phyloP scores from a whole-genome alignment of 164 flowering plant genomes.

The Vitis labrusca region DNA sequence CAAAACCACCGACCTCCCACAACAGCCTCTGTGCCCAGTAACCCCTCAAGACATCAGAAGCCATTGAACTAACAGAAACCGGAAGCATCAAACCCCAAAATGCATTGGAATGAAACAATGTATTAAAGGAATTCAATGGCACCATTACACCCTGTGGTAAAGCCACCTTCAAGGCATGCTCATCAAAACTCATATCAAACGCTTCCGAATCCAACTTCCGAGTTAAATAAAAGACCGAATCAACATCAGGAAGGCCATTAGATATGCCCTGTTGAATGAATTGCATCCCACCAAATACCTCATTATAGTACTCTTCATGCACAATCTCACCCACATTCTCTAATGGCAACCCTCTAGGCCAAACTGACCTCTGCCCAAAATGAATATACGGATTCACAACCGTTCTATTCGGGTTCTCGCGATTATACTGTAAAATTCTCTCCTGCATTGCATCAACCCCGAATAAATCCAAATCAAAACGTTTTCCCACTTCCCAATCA shows the following conservation, averaged over 20 bases:
- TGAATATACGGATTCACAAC: conserved; percentile 92
- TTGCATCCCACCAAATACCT: conserved; percentile 87
- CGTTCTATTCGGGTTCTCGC: conserved; percentile 75
- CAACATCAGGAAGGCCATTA: conserved; percentile 96
- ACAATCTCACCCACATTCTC: conserved; percentile 87
- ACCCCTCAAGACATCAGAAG: conserved; percentile 94
- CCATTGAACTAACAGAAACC: conserved; percentile 93
- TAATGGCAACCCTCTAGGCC: conserved; percentile 97
- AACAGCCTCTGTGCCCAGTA: conserved; percentile 96
- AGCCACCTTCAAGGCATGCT: conserved; percentile 84
- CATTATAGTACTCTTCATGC: conserved; percentile 90
- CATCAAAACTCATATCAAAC: conserved; percentile 87
- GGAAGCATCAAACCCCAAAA: conserved; percentile 99
- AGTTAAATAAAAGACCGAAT: conserved; percentile 95
- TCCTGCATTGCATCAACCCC: conserved; percentile 83
- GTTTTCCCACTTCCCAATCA: conserved; percentile 75
- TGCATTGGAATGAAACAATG: conserved; percentile 82
- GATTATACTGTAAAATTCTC: conserved; percentile 82
- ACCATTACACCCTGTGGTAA: conserved; percentile 95
- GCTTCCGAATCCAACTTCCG: conserved; percentile 77
- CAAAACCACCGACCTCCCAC: conserved; percentile 95
- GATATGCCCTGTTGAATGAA: conserved; percentile 95
- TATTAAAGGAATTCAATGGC: conserved; percentile 91
- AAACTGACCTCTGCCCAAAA: conserved; percentile 95
- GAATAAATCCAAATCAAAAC: conserved; percentile 86